Base-by-base conservation (phyloP, 1,284 basidiomycete genomes). In the Phlebopus sp. region DNA sequence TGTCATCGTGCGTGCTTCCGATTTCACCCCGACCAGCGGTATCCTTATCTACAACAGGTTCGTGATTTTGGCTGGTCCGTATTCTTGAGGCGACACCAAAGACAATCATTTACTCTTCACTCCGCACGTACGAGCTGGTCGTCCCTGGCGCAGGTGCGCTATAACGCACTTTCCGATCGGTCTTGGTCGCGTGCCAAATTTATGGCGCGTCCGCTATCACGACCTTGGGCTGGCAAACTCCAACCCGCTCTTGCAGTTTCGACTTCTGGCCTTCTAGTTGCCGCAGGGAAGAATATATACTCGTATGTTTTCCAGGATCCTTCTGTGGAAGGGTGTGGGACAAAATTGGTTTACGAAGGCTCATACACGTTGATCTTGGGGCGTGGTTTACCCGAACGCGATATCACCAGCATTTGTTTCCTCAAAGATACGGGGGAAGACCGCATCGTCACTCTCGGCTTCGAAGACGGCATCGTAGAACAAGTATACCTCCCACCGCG, bases 191-290 rank as follows among this genome's bases (percentile, higher is more conserved):
- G 57, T 13, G 60, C 64, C 38, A 58, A 67, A 42, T 86, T 87
- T 52, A 66, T 85, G 31, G 84, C 86, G 2, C 77, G 84, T 3
- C 86, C 86, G 1, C 71, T 90, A 13, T 78, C 81, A n/a, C 70
- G 69, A 30, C 74, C 78, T 14, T 89, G 87, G 87, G 37, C 58
- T 9, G 72, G 70, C 32, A 84, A 77, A 58, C 66, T 77, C 5
- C 81, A 79, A 47, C 81, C 87, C 6, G 56, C 73, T 7, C 60
- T 90, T n/a, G 78, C 82, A 13, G 73, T 82, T 51, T 84, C 74
- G 44, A 50, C 67, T 9, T 78, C 78, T 17, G 70, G 80, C 10
- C 67, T 90, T 0, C 58, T 88, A 37, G 76, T 89, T 29, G 84
- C 79, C 7, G 81, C 84, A 11, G 85, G 83, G 4, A 70, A 68